Conservation (phyloP, 371 early-diverging fungal species). For the Mucor racemosus region DNA sequence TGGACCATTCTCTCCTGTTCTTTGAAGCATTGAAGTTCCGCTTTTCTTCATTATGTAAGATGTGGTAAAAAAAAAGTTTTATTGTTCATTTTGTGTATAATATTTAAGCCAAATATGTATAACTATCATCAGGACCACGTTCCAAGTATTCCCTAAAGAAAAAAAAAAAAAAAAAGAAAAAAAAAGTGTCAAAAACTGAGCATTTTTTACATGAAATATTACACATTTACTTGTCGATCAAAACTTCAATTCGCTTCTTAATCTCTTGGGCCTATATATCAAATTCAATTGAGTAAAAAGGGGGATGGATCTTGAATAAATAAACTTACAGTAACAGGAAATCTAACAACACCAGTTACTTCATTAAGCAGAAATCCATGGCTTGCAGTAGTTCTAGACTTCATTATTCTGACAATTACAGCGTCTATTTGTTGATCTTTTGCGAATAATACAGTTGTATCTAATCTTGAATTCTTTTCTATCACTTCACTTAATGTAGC, state of each 20-base stretch:
- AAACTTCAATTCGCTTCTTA: constrained; percentile 87
- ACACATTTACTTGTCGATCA: constrained; percentile 74
- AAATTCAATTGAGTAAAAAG: no score
- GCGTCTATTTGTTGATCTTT: constrained; percentile 85
- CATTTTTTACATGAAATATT: no score
- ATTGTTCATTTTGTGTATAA: background rate
- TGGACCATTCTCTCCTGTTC: constrained; percentile 1
- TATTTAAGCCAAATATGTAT: constrained; percentile 33
- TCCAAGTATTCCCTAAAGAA: constrained; percentile 42
- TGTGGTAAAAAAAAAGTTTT: background rate
- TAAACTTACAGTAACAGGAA: constrained; percentile 71
- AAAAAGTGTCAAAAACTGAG: background rate
- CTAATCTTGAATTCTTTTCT: constrained; percentile 74
- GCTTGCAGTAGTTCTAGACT: constrained; percentile 70
- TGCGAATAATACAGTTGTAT: constrained; percentile 75
- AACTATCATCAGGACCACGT: constrained; percentile 34
- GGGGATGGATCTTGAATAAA: background rate
- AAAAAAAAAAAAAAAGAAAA: background rate
- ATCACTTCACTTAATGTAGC: constrained; percentile 83
- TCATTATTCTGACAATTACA: constrained; percentile 94
- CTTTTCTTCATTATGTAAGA: background rate
- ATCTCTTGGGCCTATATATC: constrained; percentile 65
- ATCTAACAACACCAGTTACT: constrained; percentile 76
- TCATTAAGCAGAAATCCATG: constrained; percentile 77
- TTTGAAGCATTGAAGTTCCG: background rate